Evolutionary conservation across 306 rosid species (phyloP), one percentile per base, ranked within the genome.

Genomic region (Lupinus albus): DNA sequence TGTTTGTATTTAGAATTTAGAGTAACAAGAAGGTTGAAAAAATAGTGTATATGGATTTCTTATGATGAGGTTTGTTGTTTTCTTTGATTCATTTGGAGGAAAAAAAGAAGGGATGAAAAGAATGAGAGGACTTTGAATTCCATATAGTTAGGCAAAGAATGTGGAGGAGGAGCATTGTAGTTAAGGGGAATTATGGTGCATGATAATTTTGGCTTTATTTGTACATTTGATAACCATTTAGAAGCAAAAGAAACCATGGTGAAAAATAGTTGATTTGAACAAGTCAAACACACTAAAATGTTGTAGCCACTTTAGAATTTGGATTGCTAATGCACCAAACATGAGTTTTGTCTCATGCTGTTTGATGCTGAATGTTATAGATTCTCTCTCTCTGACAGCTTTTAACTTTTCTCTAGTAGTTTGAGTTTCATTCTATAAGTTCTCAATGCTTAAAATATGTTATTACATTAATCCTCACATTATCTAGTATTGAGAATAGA

Each of bases 1-100:
- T 57, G 87, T 65, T 55, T 77, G 76, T 70, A 64, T 76, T 79
- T 76, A 71, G 71, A 76, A 78, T 68, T 68, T 68, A 51, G 41
- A 38, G 54, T 8, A 79, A 44, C 45, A 36, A 64, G 25, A 48
- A 58, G 78, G 52, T 55, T 46, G 14, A 50, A 74, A 74, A 77
- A 77, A 71, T 54, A 57, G 65, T 62, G 56, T 16, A 3, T 17
- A 58, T 46, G 33, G 55, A 58, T 78, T 58, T 59, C 75, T 77
- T 84, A 67, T 67, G 61, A 67, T 69, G 71, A 55, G 62, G 25
- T 36, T 36, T 38, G 50, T 71, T 11, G 21, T 36, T 45, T 12
- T 39, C 45, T 10, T 12, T 55, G 56, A 61, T 69, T 69, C 13
- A 33, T 76, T n/a, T 62, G 65, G 67, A 61, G 59, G 44, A 25